These are phyloP conservation scores for Orbilia blumenaviensis DNA, from an alignment of 2,329 filamentous ascomycete genomes.

Conservation along the genomic window DNA sequence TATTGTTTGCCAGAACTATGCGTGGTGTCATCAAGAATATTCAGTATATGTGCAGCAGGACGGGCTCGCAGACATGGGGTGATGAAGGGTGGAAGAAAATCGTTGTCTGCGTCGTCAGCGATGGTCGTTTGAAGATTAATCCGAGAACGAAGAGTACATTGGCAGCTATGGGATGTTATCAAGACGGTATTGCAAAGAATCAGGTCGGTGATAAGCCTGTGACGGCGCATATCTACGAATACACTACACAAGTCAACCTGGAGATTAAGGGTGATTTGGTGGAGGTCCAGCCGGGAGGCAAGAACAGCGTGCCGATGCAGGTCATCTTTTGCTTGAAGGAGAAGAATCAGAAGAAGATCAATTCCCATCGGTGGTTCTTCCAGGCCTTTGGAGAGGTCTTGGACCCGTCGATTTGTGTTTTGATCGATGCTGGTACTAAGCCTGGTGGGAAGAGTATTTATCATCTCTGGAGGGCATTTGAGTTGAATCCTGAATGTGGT, in stretches of 20 bases:
- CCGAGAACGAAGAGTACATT: slow-evolving; percentile 86
- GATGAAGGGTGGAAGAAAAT: slow-evolving; percentile 99
- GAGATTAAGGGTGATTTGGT: slow-evolving; percentile 91
- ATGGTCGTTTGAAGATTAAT: slow-evolving; percentile 97
- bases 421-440: slow-evolving; percentile 94
- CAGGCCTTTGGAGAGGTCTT: slow-evolving; percentile 91
- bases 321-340: slow-evolving; percentile 98
- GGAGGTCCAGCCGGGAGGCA: slow-evolving; percentile 80
- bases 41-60: slow-evolving; percentile 94
- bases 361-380: slow-evolving; percentile 99
- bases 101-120: slow-evolving; percentile 95
- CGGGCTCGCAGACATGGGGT: slow-evolving; percentile 95
- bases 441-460: slow-evolving; percentile 95
- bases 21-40: slow-evolving; percentile 98
- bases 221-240: slow-evolving; percentile 97
- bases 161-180: slow-evolving; percentile 93
- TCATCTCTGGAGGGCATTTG: slow-evolving; percentile 97
- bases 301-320: slow-evolving; percentile 75
- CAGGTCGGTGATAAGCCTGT: slow-evolving; percentile 97
- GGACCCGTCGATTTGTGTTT: slow-evolving; percentile 94
- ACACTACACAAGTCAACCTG: slow-evolving; percentile 85
- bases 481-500: slow-evolving; percentile 95
- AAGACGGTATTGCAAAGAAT: slow-evolving; percentile 98
- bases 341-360: slow-evolving; percentile 99
- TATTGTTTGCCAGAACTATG: slow-evolving; percentile 94